Percentiles rank a stretch among this genome's conserved stretches.
Evolutionary conservation across 352 stramenopile genomes (phyloP).

Genomic region (Phytophthora palmivora): DNA sequence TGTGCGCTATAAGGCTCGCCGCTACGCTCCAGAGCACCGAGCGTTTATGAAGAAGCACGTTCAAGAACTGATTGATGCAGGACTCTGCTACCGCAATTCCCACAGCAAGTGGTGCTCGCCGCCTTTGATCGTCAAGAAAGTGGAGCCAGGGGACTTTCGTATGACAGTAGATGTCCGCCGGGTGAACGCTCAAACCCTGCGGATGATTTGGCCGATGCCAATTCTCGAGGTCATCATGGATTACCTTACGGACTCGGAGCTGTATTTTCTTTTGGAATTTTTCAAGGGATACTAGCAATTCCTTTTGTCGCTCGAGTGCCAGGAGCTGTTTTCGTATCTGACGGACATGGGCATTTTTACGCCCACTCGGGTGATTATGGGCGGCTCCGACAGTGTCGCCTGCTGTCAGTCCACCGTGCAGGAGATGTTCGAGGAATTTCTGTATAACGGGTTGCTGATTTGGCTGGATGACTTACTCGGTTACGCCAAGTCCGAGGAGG

Average conservation of each 20-base stretch:
- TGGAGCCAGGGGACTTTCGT: neutral
- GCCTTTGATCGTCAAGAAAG: no score
- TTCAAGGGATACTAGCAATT: conserved; percentile 19
- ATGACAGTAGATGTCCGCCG: conserved; percentile 7
- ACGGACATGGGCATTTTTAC: no score
- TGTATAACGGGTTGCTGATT: conserved; percentile 18
- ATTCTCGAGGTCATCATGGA: conserved; percentile 15
- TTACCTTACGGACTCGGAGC: neutral
- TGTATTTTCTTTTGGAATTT: conserved; percentile 18
- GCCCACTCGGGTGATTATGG: conserved; percentile 13
- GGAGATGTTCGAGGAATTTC: conserved; percentile 16
- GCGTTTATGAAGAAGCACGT: conserved; percentile 6
- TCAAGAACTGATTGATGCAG: conserved; percentile 6
- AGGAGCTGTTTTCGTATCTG: conserved; percentile 9
- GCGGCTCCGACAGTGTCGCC: conserved; percentile 8
- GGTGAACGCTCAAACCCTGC: no score
- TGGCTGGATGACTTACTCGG: conserved; percentile 13
- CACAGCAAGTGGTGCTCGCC: conserved; percentile 11
- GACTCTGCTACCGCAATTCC: conserved; percentile 1
- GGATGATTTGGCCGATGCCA: conserved; percentile 8
- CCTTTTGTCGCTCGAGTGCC: conserved; percentile 7
- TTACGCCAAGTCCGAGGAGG: neutral
- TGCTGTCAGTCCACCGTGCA: conserved; percentile 11
- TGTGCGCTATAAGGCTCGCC: neutral
- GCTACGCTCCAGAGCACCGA: conserved; percentile 1